These are phyloP conservation scores for Penicillium argentinense DNA, from an alignment of 495 filamentous ascomycete species.

Conservation along the genomic window DNA sequence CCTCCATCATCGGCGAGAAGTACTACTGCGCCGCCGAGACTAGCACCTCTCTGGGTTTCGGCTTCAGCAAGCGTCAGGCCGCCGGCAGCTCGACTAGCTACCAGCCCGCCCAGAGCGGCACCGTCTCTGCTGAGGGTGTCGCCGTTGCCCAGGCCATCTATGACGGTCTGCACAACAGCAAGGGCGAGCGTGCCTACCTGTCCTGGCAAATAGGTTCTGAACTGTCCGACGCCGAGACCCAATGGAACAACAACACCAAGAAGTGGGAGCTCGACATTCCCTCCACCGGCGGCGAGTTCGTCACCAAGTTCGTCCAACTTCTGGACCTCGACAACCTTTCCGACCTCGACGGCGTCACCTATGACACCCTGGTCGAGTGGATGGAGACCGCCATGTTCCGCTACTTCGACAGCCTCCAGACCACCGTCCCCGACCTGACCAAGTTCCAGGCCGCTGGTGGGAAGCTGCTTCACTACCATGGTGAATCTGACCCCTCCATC, in stretches of 20 bases:
- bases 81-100: constrained; percentile 30
- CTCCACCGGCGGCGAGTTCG: constrained; percentile 36
- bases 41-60: constrained; percentile 34
- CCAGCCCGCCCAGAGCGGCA: constrained; percentile 33
- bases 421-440: constrained; percentile 46
- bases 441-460: constrained; percentile 43
- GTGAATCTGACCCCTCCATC: constrained; percentile 50
- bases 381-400: constrained; percentile 29
- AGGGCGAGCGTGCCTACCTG: constrained; percentile 34
- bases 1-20: constrained; percentile 41
- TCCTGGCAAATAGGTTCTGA: constrained; percentile 33
- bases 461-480: constrained; percentile 53
- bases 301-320: constrained; percentile 38
- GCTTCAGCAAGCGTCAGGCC: constrained; percentile 33
- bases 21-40: constrained; percentile 50
- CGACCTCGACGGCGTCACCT: constrained; percentile 39
- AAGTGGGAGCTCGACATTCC: constrained; percentile 33
- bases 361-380: constrained; percentile 44
- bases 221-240: constrained; percentile 27
- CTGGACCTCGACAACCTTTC: constrained; percentile 30
- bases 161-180: constrained; percentile 31
- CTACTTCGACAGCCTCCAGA: constrained; percentile 45
- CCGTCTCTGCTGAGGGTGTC: constrained; percentile 27
- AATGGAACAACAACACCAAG: constrained; percentile 32
- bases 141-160: constrained; percentile 33